Evolutionary conservation across 1,284 basidiomycete genomes (phyloP).

Genomic region (Ceratobasidium sp.): DNA sequence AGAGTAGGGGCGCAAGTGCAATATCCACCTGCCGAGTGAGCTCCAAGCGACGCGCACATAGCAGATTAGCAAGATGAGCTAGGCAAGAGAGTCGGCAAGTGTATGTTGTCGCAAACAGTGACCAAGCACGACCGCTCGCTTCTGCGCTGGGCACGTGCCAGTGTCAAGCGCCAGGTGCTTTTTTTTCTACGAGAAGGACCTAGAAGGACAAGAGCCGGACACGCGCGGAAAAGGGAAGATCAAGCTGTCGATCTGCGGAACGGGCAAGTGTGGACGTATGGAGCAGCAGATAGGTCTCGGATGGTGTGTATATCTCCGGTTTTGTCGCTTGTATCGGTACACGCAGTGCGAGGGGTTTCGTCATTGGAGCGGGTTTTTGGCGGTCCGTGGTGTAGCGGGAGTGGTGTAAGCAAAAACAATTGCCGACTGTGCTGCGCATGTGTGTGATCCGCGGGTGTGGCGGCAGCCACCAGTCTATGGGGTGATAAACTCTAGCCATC

Average conservation of each 20-base stretch:
- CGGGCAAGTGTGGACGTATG: slow-evolving; percentile 34
- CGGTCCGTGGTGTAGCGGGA: too few species aligned
- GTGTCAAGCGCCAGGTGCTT: not conserved
- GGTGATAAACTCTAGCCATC: too few species aligned
- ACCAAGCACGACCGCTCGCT: not conserved
- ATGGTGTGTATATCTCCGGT: slow-evolving; percentile 20
- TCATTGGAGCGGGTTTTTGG: slow-evolving; percentile 15
- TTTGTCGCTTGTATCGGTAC: slow-evolving; percentile 15
- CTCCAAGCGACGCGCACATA: not conserved
- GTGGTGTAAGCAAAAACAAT: slow-evolving; percentile 17
- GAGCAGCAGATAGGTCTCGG: slow-evolving; percentile 13
- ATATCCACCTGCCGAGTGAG: slow-evolving; percentile 18
- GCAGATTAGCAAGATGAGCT: not conserved
- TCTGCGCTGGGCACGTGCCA: slow-evolving; percentile 12
- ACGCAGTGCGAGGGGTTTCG: not conserved
- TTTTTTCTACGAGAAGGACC: slow-evolving; percentile 21
- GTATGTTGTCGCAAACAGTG: slow-evolving; percentile 8
- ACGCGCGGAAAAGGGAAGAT: slow-evolving; percentile 13
- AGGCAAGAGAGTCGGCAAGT: slow-evolving; percentile 18
- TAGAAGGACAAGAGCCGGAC: not conserved
- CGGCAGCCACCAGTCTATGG: too few species aligned
- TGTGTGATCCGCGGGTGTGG: not conserved
- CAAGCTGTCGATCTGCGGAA: slow-evolving; percentile 32
- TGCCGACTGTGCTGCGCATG: slow-evolving; percentile 33
- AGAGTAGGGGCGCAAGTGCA: slow-evolving; percentile 6